Evolutionary conservation across 208 protist genomes (phyloP).

Genomic region (Trypanosoma boissoni): DNA sequence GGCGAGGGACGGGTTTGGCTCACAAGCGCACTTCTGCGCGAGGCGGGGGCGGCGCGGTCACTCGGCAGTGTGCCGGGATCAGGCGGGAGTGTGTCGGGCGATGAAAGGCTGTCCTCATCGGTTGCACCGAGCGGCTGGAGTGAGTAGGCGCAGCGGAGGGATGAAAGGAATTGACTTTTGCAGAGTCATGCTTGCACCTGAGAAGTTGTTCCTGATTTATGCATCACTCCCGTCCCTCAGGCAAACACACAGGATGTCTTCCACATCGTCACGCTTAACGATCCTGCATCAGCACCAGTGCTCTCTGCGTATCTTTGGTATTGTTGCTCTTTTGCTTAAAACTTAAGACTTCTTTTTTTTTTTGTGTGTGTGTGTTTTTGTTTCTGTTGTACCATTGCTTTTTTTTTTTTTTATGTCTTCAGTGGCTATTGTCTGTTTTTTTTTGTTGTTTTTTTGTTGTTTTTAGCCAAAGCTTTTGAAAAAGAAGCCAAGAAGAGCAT

Average conservation of each 20-base stretch:
- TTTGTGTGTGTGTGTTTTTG: not conserved
- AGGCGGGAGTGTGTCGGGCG: no score
- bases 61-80: not conserved
- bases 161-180: no score
- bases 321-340: conserved; percentile 6
- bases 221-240: no score
- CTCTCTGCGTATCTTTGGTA: conserved; percentile 4
- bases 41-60: not conserved
- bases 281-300: no score
- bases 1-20: not conserved
- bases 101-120: no score
- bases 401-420: not conserved
- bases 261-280: no score
- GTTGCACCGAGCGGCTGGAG: no score
- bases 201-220: no score
- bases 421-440: conserved; percentile 2
- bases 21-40: not conserved
- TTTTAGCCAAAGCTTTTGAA: not conserved
- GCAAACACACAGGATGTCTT: no score
- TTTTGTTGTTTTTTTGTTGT: not conserved
- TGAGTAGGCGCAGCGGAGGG: no score
- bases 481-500: no score
- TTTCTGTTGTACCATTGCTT: not conserved
- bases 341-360: not conserved
- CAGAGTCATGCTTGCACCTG: no score